Base-by-base conservation (phyloP, 2,329 filamentous ascomycete species). In the Cladosporium sphaerospermum region DNA sequence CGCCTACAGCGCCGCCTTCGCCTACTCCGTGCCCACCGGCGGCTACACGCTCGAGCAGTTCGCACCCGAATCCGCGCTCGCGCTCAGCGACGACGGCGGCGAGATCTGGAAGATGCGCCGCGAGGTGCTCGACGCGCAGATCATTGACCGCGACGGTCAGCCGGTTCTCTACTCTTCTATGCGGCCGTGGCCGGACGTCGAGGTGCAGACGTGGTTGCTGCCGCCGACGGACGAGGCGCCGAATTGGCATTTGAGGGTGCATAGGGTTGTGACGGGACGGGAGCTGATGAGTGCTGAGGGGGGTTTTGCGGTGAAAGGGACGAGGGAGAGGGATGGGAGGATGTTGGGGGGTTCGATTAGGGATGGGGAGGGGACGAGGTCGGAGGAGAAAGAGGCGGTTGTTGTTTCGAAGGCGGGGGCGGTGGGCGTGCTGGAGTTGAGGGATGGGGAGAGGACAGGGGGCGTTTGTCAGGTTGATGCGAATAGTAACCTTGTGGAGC, bases 51-150 rank as follows among this genome's bases (percentile, higher is more conserved):
- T 91, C 1, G 86, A 89, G 66, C 86, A 89, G 63, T 88, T 85
- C 64, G 85, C 86, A 0, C 79, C 88, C 1, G 86, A 88, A 53
- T 88, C 83, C 4, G 85, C 88, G 61, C 78, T 92, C 2, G 86
- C 86, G 1, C 71, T 92, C 2, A 89, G 85, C 1, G 86, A 89
- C 60, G 87, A 90, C 66, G 84, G 79, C 16, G 87, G 86, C 34
- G 86, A 90, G 68, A 81, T 83, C 58, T 92, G 88, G 88, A 88
- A 89, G 68, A 82, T 86, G 53, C 77, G 87, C n/a, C 74, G 86
- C 33, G 73, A 83, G 19, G 85, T 81, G n/a, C 75, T 83, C 43
- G 80, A 86, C 59, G 79, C 84, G 0, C 74, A 73, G 1, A 78
- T 90, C 52, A 79, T 86, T 61, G 70, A 75, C 11, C 75, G 78